A percentile compares a stretch with the other conserved stretches of the same genome.
Evolutionary conservation across 805 yeast genomes (phyloP).

Genomic region (Saccharomycopsis malanga): DNA sequence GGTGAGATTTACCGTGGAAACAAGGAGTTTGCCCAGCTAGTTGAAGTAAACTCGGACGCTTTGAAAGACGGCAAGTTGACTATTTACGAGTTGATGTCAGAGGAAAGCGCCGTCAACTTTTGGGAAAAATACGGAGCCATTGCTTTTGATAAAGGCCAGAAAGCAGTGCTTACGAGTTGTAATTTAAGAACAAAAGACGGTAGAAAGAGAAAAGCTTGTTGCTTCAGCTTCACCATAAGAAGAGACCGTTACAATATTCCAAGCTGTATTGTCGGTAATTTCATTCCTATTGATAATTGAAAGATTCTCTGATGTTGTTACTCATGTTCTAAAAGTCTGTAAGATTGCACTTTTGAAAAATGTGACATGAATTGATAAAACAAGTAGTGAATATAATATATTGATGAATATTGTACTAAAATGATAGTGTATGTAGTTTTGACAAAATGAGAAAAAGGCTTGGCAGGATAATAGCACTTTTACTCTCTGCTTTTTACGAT

Average conservation of each 20-base stretch:
- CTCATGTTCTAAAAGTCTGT: no score
- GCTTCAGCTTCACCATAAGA: constrained; percentile 89
- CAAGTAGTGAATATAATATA: no score
- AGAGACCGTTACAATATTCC: constrained; percentile 93
- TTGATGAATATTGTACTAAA: no score
- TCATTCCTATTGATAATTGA: constrained; percentile 57
- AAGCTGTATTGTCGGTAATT: constrained; percentile 91
- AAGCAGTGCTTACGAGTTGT: constrained; percentile 90
- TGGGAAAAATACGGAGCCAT: constrained; percentile 98
- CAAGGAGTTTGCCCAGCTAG: constrained; percentile 90
- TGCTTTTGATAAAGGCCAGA: constrained; percentile 92
- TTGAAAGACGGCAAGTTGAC: constrained; percentile 87
- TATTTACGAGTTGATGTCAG: constrained; percentile 89
- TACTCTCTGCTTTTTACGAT: no score
- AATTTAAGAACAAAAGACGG: constrained; percentile 80
- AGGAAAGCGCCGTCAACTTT: constrained; percentile 91
- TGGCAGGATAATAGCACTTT: no score
- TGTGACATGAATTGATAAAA: no score
- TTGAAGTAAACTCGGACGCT: constrained; percentile 85
- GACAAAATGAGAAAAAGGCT: background rate
- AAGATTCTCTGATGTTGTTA: no score
- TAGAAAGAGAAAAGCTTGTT: constrained; percentile 70
- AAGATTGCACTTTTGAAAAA: no score
- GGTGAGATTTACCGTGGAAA: constrained; percentile 95
- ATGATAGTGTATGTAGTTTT: background rate